Evolutionary conservation across 2,329 filamentous ascomycete species (phyloP).

Genomic region (Aspergillus fischeri): DNA sequence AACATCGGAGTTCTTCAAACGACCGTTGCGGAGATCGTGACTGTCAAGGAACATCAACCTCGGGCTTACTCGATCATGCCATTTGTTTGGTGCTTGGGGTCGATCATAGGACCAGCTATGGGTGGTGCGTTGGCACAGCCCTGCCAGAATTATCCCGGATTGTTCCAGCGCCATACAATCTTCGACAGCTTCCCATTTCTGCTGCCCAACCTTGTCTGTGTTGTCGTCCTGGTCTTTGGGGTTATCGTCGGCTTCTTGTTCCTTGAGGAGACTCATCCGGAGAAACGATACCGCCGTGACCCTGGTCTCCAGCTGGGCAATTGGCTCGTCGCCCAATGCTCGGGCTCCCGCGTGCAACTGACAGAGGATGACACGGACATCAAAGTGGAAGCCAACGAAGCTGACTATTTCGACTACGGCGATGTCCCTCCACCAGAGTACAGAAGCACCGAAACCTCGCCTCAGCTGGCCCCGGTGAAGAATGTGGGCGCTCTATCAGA

Average conservation of each 20-base stretch:
- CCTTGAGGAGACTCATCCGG: slow-evolving; percentile 87
- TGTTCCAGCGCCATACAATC: slow-evolving; percentile 69
- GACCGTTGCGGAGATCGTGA: slow-evolving; percentile 90
- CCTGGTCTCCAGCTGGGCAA: slow-evolving; percentile 71
- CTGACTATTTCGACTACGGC: slow-evolving; percentile 55
- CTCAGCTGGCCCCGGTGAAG: slow-evolving; percentile 40
- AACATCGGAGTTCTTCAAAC: slow-evolving; percentile 96
- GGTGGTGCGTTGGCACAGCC: slow-evolving; percentile 87
- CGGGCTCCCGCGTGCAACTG: slow-evolving; percentile 25
- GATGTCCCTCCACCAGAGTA: slow-evolving; percentile 66
- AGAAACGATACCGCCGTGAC: slow-evolving; percentile 73
- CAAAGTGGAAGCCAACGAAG: slow-evolving; percentile 47
- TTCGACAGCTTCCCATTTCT: slow-evolving; percentile 88
- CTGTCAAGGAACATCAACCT: slow-evolving; percentile 87
- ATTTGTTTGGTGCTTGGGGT: slow-evolving; percentile 96
- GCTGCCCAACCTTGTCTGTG: slow-evolving; percentile 86
- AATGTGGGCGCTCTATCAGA: slow-evolving; percentile 27
- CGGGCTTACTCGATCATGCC: slow-evolving; percentile 97
- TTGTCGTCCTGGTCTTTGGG: slow-evolving; percentile 69
- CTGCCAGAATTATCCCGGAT: slow-evolving; percentile 70
- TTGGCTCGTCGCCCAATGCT: slow-evolving; percentile 52
- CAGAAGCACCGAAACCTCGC: slow-evolving; percentile 54
- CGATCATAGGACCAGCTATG: slow-evolving; percentile 86
- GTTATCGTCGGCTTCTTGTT: slow-evolving; percentile 78
- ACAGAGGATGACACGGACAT: slow-evolving; percentile 24